Percentiles rank a stretch among this genome's conserved stretches.
phyloP scores from a whole-genome alignment of 2,329 filamentous ascomycete species.

The Penicillium fuscoglaucum region DNA sequence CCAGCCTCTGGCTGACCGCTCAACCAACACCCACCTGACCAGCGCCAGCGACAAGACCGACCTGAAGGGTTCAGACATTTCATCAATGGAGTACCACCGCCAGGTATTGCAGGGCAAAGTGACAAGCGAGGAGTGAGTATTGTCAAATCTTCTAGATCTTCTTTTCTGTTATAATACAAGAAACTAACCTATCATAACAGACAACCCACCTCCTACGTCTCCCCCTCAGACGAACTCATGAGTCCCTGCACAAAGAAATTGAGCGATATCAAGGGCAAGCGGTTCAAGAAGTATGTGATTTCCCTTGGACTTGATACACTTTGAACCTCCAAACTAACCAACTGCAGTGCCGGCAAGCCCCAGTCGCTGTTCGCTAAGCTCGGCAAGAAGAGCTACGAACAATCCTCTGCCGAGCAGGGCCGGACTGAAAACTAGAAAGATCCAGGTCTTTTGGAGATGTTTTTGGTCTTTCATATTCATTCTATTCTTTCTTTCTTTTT shows the following conservation, averaged over 20 bases:
- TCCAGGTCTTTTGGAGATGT: not conserved
- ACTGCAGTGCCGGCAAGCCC: conserved; percentile 40
- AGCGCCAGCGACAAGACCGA: conserved; percentile 32
- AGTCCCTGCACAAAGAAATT: conserved; percentile 53
- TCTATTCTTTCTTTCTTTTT: not conserved
- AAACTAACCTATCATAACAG: conserved; percentile 26
- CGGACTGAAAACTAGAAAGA: conserved; percentile 17
- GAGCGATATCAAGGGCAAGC: conserved; percentile 52
- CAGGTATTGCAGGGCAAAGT: conserved; percentile 45
- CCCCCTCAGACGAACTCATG: conserved; percentile 52
- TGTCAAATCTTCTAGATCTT: not conserved
- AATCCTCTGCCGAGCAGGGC: conserved; percentile 31
- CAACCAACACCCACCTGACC: conserved; percentile 44
- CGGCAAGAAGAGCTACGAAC: conserved; percentile 47
- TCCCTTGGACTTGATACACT: not conserved
- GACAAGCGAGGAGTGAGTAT: conserved; percentile 41
- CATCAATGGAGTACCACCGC: conserved; percentile 48
- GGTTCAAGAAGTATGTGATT: conserved; percentile 47
- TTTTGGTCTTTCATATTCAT: not conserved
- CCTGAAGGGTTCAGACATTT: conserved; percentile 35
- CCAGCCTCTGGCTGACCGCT: conserved; percentile 42
- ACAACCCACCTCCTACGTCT: conserved; percentile 44
- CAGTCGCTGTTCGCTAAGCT: conserved; percentile 50
- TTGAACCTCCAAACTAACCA: conserved; percentile 2
- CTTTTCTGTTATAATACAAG: not conserved